Evolutionary conservation across 306 rosid species (phyloP), one percentile per base, ranked within the genome.

Genomic region (Dryas alaskensis): DNA sequence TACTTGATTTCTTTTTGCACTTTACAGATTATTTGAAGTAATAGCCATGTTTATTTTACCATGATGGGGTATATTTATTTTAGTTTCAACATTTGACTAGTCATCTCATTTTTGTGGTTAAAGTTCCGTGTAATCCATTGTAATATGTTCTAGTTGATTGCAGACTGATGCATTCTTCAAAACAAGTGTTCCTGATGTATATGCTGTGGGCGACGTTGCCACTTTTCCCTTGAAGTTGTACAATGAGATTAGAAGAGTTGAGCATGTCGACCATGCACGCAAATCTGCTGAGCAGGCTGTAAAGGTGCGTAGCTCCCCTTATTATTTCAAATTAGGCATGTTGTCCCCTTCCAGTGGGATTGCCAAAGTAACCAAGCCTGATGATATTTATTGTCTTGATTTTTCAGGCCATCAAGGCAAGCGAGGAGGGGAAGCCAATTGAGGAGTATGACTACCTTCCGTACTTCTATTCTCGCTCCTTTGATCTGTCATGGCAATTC

Each of bases 231-330:
- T 94, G 87, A 94, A 94, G 82, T 66, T 92, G 80, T 94, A 88
- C 80, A 80, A 81, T 39, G 99, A 94, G 73, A 63, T 83, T 79
- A 88, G 99, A 81, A 86, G 99, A 82, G 97, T 94, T 58, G 99
- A 94, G 80, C 99, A 94, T 25, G 98, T 92, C 16, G 99, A 94
- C 74, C 99, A 94, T 76, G 73, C 99, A 73, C 95, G 99, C 79
- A 92, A 92, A 85, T 94, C 99, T n/a, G 99, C 98, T n/a, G 97
- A 92, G 92, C 97, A 94, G 81, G 92, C 98, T 59, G 99, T 86
- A 60, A 89, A 88, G 96, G 99, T 94, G 74, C 77, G 80, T 11
- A 52, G 14, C 53, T 77, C 69, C 81, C 51, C 43, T 53, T 47
- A 2, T 69, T 69, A 6, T 53, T 39, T 22, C 19, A 17, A 69